Percentiles rank a stretch among this genome's conserved stretches.
These are phyloP conservation scores for Hyaloscypha bicolor DNA, from an alignment of 495 filamentous ascomycete species.

Conservation along the genomic window DNA sequence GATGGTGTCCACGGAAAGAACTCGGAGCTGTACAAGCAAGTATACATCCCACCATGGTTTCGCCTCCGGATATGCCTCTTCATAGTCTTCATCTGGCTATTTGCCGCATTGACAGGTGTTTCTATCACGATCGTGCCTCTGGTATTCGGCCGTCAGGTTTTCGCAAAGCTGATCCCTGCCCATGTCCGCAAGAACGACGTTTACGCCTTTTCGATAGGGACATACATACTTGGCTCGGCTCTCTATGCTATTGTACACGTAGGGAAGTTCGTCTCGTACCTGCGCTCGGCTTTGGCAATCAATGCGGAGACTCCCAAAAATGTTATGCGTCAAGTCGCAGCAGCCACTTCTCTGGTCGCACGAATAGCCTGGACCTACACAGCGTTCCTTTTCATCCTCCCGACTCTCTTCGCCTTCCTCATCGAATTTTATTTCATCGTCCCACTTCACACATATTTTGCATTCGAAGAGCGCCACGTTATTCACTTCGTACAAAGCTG, in stretches of 20 bases:
- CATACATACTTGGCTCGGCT: conserved; percentile 72
- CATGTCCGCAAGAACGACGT: conserved; percentile 85
- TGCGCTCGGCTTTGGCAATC: conserved; percentile 34
- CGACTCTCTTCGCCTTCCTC: conserved; percentile 77
- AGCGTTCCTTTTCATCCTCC: conserved; percentile 74
- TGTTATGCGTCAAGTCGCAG: conserved; percentile 22
- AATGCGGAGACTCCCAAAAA: conserved; percentile 35
- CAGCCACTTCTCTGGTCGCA: conserved; percentile 18
- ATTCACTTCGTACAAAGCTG: conserved; percentile 91
- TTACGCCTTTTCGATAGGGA: conserved; percentile 90
- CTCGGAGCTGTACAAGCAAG: conserved; percentile 70
- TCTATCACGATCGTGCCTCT: conserved; percentile 83
- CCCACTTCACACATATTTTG: conserved; percentile 81
- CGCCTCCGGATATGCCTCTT: conserved; percentile 78
- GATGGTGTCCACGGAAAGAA: conserved; percentile 67
- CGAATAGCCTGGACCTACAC: conserved; percentile 70
- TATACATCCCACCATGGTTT: conserved; percentile 91
- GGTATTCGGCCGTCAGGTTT: conserved; percentile 76
- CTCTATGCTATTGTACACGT: conserved; percentile 60
- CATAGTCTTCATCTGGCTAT: conserved; percentile 88
- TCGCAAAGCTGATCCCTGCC: conserved; percentile 65
- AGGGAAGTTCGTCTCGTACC: conserved; percentile 42
- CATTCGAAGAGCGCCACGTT: conserved; percentile 59
- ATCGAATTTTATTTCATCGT: conserved; percentile 90
- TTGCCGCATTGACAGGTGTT: conserved; percentile 91